These are phyloP conservation scores for Arachnopeziza araneosa DNA, from an alignment of 2,329 filamentous ascomycete genomes.

Conservation along the genomic window DNA sequence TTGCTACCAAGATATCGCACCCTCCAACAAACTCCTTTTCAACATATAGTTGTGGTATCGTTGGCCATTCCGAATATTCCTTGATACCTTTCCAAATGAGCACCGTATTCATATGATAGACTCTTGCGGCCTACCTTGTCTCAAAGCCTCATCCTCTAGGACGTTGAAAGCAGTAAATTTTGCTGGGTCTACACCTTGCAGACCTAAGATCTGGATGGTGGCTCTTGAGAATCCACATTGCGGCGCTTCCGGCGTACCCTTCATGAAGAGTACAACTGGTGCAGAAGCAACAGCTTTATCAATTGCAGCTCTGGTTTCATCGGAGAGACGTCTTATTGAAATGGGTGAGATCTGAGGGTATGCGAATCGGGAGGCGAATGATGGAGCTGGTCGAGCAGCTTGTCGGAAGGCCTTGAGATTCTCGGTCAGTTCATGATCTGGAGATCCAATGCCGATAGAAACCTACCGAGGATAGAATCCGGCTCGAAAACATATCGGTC, in stretches of 20 bases:
- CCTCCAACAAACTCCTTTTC: conserved; percentile 94
- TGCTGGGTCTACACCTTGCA: conserved; percentile 89
- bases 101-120: not conserved
- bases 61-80: conserved; percentile 98
- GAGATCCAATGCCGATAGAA: not conserved
- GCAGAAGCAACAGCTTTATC: conserved; percentile 83
- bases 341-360: conserved; percentile 17
- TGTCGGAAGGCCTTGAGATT: conserved; percentile 36
- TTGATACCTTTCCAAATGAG: conserved; percentile 67
- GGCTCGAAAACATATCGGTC: conserved; percentile 24
- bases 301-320: conserved; percentile 75
- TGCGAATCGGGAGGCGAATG: conserved; percentile 11
- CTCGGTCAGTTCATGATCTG: not conserved
- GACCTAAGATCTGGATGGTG: conserved; percentile 86
- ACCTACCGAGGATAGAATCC: conserved; percentile 26
- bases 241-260: conserved; percentile 91
- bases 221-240: conserved; percentile 97
- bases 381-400: conserved; percentile 3
- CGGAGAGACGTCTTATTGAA: conserved; percentile 63
- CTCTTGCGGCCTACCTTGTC: conserved; percentile 55
- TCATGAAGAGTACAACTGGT: conserved; percentile 98
- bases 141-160: conserved; percentile 81
- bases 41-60: conserved; percentile 93
- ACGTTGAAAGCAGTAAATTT: conserved; percentile 99
- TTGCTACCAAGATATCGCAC: conserved; percentile 93